Conservation (phyloP, 805 yeast genomes). For the Hanseniaspora nectarophila region DNA sequence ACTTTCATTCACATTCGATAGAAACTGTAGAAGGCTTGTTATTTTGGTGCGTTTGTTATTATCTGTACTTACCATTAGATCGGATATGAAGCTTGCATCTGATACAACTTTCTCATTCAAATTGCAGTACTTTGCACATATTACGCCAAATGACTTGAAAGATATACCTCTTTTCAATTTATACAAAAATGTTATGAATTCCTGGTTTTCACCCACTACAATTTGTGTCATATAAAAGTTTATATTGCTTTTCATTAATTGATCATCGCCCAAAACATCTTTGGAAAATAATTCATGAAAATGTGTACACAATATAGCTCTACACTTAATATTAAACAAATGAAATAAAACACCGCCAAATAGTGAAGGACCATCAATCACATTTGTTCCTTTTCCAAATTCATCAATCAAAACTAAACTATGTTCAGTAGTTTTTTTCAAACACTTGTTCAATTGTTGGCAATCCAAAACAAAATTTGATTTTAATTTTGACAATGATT, state of each 20-base stretch:
- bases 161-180: conserved; percentile 27
- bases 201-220: neutral
- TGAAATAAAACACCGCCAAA: conserved; percentile 31
- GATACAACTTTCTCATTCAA: conserved; percentile 24
- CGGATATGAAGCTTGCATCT: conserved; percentile 27
- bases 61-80: conserved; percentile 14
- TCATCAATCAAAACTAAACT: conserved; percentile 42
- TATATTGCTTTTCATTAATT: conserved; percentile 18
- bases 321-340: conserved; percentile 18
- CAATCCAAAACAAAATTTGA: conserved; percentile 44
- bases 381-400: conserved; percentile 44
- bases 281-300: conserved; percentile 32
- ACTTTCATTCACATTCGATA: conserved; percentile 17
- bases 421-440: conserved; percentile 30
- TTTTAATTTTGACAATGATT: conserved; percentile 30
- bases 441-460: conserved; percentile 34
- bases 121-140: conserved; percentile 34
- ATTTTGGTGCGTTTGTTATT: conserved; percentile 19
- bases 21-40: conserved; percentile 25
- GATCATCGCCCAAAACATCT: conserved; percentile 19
- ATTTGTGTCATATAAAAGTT: conserved; percentile 32
- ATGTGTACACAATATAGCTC: conserved; percentile 34
- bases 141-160: conserved; percentile 30
- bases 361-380: conserved; percentile 36
- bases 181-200: conserved; percentile 29